phyloP scores from a whole-genome alignment of 352 stramenopile genomes.

The Phytopythium mirpurense region DNA sequence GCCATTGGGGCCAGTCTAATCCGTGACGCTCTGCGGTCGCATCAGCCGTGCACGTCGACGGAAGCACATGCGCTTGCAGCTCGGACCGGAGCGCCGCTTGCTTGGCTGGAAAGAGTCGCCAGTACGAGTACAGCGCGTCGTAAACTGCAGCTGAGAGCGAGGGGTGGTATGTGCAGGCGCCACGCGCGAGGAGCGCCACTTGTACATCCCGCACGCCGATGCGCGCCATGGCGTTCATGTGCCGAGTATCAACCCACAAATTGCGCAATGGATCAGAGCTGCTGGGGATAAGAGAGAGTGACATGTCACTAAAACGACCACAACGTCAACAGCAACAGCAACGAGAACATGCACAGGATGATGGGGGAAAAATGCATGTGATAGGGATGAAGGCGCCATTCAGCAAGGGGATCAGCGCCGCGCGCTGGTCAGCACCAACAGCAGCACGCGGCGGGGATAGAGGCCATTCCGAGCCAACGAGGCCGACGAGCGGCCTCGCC shows the following conservation, averaged over 20 bases:
- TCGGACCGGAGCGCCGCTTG: conserved; percentile 9
- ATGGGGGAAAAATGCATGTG: neutral
- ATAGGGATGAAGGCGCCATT: no score
- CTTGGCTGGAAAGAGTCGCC: conserved; percentile 21
- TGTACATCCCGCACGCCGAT: conserved; percentile 2
- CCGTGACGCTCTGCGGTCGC: neutral
- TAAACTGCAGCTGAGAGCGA: conserved; percentile 43
- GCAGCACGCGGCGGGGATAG: neutral
- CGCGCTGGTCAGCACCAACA: neutral
- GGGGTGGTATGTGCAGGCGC: conserved; percentile 11
- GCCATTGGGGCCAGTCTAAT: conserved; percentile 22
- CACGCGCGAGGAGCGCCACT: neutral
- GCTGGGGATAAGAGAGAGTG: neutral
- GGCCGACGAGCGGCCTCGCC: neutral
- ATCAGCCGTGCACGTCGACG: conserved; percentile 8
- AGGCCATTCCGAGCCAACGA: neutral
- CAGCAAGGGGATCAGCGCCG: neutral
- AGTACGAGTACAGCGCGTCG: conserved; percentile 46
- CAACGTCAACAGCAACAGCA: neutral
- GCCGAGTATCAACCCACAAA: neutral
- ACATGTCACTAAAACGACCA: neutral
- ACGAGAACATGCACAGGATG: neutral
- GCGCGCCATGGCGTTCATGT: neutral
- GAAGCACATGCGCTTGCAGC: conserved; percentile 15
- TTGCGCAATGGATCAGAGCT: neutral